Conservation (phyloP, 1,284 basidiomycete species). For the Moniliophthora roreri region DNA sequence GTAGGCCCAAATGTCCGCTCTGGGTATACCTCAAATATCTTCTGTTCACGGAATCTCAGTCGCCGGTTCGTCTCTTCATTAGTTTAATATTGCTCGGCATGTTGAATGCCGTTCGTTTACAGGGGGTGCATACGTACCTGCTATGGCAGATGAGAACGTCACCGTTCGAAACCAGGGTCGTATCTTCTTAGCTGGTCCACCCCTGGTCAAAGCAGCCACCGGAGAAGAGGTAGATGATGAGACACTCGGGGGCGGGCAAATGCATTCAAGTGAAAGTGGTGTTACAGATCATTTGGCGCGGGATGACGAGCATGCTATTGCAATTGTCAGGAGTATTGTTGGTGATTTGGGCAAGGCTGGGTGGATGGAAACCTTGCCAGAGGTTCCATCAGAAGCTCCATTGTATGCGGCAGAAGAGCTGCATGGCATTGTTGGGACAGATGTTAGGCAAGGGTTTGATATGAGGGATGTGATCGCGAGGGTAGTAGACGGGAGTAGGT, state of each 20-base stretch:
- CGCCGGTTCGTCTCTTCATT: slow-evolving; percentile 50
- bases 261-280: slow-evolving; percentile 94
- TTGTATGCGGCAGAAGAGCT: slow-evolving; percentile 81
- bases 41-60: slow-evolving; percentile 95
- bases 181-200: slow-evolving; percentile 96
- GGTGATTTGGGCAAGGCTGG: slow-evolving; percentile 74
- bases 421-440: slow-evolving; percentile 90
- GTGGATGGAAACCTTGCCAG: slow-evolving; percentile 48
- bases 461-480: slow-evolving; percentile 93
- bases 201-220: slow-evolving; percentile 92
- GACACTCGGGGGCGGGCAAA: slow-evolving; percentile 86
- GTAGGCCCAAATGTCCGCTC: slow-evolving; percentile 87
- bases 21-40: slow-evolving; percentile 89
- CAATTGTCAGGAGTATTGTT: slow-evolving; percentile 81
- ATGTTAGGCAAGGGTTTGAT: slow-evolving; percentile 86
- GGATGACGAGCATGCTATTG: slow-evolving; percentile 88
- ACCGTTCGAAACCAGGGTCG: slow-evolving; percentile 93
- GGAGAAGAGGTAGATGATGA: slow-evolving; percentile 94
- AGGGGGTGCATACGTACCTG: slow-evolving; percentile 91
- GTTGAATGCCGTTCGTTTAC: slow-evolving; percentile 23
- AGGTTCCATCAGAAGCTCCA: slow-evolving; percentile 64
- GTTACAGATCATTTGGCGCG: slow-evolving; percentile 92
- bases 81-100: slow-evolving; percentile 3
- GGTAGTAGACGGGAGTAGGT: slow-evolving; percentile 87
- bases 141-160: slow-evolving; percentile 96